These are phyloP conservation scores for Aspergillus baeticus DNA, from an alignment of 495 filamentous ascomycete genomes.

Conservation along the genomic window DNA sequence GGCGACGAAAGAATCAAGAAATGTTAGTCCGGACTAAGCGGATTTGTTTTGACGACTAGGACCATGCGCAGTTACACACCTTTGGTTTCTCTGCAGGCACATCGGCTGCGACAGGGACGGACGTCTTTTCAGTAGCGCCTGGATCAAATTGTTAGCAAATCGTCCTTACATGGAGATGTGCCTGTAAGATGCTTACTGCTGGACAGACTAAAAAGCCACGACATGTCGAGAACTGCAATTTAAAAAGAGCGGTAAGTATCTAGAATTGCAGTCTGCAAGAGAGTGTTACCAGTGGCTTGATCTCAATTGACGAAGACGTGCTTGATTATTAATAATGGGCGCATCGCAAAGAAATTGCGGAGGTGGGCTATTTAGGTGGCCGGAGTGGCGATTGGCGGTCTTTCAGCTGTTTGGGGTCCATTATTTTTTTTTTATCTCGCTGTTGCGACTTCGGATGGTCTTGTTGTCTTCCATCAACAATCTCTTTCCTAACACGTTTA, in stretches of 20 bases:
- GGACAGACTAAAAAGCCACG: slow-evolving; percentile 42
- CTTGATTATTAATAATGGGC: slow-evolving; percentile 33
- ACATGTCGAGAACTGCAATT: slow-evolving; percentile 28
- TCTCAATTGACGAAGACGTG: slow-evolving; percentile 5
- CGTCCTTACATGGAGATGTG: neutral
- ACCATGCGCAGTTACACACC: slow-evolving; percentile 32
- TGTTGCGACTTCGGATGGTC: neutral
- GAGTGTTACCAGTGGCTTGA: too few relatives aligned
- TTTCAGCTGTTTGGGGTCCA: neutral
- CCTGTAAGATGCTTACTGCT: slow-evolving; percentile 28
- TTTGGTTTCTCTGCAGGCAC: slow-evolving; percentile 50
- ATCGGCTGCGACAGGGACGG: slow-evolving; percentile 27
- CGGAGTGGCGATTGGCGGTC: slow-evolving; percentile 19
- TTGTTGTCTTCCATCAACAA: slow-evolving; percentile 1
- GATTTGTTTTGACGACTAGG: neutral
- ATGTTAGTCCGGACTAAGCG: neutral
- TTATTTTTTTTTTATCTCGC: slow-evolving; percentile 3
- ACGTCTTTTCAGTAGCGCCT: slow-evolving; percentile 24
- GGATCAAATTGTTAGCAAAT: slow-evolving; percentile 1
- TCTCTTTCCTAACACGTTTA: neutral
- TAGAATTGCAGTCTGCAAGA: slow-evolving; percentile 2
- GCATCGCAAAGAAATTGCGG: slow-evolving; percentile 16
- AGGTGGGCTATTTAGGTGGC: slow-evolving; percentile 18
- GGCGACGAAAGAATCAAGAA: slow-evolving; percentile 7
- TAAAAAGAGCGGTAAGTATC: neutral